Conservation (phyloP, 805 yeast genomes). For the Metschnikowia kunwiensis region DNA sequence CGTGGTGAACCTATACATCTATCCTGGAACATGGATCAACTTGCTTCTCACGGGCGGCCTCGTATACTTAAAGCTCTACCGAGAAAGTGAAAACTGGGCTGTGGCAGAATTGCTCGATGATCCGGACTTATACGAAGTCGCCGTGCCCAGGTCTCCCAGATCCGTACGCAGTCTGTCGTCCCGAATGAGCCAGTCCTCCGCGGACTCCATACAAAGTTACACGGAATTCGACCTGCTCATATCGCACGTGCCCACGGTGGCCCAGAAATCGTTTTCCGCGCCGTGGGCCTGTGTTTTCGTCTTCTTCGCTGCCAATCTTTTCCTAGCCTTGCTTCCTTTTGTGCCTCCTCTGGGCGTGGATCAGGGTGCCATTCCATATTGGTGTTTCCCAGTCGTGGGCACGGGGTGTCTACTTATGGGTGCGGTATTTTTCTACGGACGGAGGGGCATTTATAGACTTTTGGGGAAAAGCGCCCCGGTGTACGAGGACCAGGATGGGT, state of each 20-base stretch:
- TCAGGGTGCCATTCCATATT: constrained; percentile 44
- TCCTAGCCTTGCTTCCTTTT: constrained; percentile 55
- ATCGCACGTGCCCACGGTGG: constrained; percentile 2
- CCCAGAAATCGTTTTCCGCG: constrained; percentile 21
- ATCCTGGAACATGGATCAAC: constrained; percentile 62
- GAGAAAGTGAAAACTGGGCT: constrained; percentile 40
- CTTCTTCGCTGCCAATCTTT: constrained; percentile 46
- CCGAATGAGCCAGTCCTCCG: constrained; percentile 3
- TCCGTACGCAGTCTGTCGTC: not conserved
- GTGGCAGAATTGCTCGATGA: not conserved
- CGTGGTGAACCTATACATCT: constrained; percentile 58
- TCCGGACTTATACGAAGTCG: not conserved
- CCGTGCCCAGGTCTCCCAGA: constrained; percentile 1
- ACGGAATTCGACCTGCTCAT: constrained; percentile 20
- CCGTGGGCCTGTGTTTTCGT: constrained; percentile 32
- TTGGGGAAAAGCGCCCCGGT: constrained; percentile 11
- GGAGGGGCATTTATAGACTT: constrained; percentile 11
- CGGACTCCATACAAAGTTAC: constrained; percentile 14
- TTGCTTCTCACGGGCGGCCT: constrained; percentile 51
- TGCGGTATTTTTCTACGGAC: constrained; percentile 25
- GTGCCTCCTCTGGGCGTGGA: constrained; percentile 47
- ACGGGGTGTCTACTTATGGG: constrained; percentile 44
- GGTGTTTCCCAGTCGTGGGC: constrained; percentile 57
- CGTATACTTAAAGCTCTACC: constrained; percentile 43
- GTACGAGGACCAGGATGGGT: constrained; percentile 19